Evolutionary conservation across 148 eudicot species (phyloP).

Genomic region (Rhododendron ovatum): DNA sequence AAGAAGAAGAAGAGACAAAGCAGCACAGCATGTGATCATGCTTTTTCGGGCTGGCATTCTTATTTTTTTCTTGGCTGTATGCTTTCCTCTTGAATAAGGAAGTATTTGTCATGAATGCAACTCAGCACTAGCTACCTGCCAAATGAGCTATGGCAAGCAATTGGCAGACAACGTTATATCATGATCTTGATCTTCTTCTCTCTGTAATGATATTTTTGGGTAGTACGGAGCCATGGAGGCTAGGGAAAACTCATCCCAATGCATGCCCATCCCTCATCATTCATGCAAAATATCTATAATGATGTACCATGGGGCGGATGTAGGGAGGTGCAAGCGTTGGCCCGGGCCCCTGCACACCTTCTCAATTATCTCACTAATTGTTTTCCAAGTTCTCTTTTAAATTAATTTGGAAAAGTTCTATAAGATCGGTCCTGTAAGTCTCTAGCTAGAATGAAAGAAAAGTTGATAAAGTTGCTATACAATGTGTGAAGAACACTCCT

Average conservation of each 20-base stretch:
- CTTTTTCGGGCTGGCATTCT: background rate
- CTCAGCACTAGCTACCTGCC: background rate
- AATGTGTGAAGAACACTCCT: too few relatives aligned
- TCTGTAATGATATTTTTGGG: background rate
- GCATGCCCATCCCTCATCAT: background rate
- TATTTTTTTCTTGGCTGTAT: background rate
- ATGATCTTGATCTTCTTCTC: background rate
- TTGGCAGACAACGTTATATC: background rate
- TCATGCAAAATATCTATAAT: background rate
- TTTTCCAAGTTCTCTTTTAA: too few relatives aligned
- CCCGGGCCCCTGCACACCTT: too few relatives aligned
- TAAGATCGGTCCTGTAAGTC: too few relatives aligned
- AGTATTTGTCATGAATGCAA: background rate
- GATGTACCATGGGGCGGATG: background rate
- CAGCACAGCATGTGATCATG: background rate
- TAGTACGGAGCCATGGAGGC: background rate
- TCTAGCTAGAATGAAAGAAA: too few relatives aligned
- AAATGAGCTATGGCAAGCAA: background rate
- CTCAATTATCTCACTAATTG: too few relatives aligned
- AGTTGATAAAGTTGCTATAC: too few relatives aligned
- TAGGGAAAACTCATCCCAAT: background rate
- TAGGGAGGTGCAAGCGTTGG: too few relatives aligned
- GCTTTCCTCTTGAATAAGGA: background rate
- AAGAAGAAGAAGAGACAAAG: background rate
- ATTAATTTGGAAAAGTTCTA: too few relatives aligned